phyloP scores from a whole-genome alignment of 768 basidiomycete species.

The Lepiota subincarnata region DNA sequence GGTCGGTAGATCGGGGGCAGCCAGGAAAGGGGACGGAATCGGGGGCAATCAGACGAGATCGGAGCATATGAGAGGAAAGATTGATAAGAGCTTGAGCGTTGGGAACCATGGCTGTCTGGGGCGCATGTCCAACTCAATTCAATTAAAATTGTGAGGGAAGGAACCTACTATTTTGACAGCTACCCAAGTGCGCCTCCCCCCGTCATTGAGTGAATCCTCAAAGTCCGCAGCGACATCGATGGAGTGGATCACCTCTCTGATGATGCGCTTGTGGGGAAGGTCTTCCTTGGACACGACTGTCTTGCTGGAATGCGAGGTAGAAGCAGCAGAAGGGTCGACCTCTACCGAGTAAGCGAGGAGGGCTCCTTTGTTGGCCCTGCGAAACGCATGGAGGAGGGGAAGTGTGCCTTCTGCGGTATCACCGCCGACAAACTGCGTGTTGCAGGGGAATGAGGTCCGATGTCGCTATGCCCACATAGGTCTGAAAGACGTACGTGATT shows the following conservation, averaged over 20 bases:
- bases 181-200: constrained; percentile 69
- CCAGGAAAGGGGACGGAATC: constrained; percentile 63
- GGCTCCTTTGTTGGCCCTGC: constrained; percentile 66
- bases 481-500: constrained; percentile 51
- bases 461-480: background rate
- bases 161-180: constrained; percentile 65
- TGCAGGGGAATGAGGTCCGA: constrained; percentile 1
- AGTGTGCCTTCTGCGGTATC: constrained; percentile 70
- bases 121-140: constrained; percentile 19
- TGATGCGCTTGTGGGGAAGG: constrained; percentile 54
- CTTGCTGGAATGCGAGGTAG: constrained; percentile 17
- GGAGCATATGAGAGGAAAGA: constrained; percentile 55
- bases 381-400: constrained; percentile 58
- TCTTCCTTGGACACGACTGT: constrained; percentile 18
- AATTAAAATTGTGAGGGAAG: constrained; percentile 10
- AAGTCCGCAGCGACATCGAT: constrained; percentile 81
- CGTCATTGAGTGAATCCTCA: constrained; percentile 46
- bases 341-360: constrained; percentile 86
- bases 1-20: constrained; percentile 53
- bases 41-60: constrained; percentile 30
- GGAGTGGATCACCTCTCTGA: constrained; percentile 71
- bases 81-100: constrained; percentile 56
- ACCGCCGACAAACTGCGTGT: constrained; percentile 82
- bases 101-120: constrained; percentile 62
- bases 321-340: constrained; percentile 42